phyloP scores from a whole-genome alignment of 139 green algal genomes.

The Edaphochlamys debaryana region DNA sequence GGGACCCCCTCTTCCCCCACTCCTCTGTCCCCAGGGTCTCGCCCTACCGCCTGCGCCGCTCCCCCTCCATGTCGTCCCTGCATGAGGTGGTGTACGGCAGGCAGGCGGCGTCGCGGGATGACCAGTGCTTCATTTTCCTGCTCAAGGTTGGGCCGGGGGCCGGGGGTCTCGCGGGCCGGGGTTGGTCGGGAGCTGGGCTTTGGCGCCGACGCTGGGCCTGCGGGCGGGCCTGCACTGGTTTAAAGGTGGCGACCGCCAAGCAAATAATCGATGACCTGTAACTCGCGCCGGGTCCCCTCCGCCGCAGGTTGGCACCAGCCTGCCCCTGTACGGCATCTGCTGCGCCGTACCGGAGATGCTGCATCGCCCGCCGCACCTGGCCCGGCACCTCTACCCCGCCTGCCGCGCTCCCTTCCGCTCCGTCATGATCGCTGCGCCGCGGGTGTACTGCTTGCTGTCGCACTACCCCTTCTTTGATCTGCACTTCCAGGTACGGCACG shows the following conservation, averaged over 20 bases:
- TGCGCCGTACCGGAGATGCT: constrained; percentile 81
- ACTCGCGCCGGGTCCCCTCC: no score
- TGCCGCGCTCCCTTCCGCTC: constrained; percentile 62
- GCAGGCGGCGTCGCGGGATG: constrained; percentile 56
- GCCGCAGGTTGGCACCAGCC: constrained; percentile 66
- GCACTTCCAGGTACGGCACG: constrained; percentile 81
- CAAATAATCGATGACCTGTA: no score
- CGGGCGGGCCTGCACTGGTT: no score
- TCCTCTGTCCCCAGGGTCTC: constrained; percentile 60
- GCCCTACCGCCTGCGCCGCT: constrained; percentile 73
- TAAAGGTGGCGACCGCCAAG: no score
- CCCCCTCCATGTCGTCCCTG: constrained; percentile 71
- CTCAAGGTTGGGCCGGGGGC: constrained; percentile 66
- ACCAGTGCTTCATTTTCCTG: constrained; percentile 80
- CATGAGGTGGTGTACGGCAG: constrained; percentile 84
- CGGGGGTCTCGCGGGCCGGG: no score
- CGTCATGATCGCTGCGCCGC: constrained; percentile 81
- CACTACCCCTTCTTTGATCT: constrained; percentile 91
- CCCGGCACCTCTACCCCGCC: constrained; percentile 45
- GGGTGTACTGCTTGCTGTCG: constrained; percentile 91
- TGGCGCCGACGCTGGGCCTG: no score
- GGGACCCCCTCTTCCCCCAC: neutral
- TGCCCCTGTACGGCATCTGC: constrained; percentile 90
- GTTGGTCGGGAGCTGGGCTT: no score
- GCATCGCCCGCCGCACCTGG: constrained; percentile 75